Evolutionary conservation across 2,329 filamentous ascomycete species (phyloP).

Genomic region (Microsporum ferrugineum): DNA sequence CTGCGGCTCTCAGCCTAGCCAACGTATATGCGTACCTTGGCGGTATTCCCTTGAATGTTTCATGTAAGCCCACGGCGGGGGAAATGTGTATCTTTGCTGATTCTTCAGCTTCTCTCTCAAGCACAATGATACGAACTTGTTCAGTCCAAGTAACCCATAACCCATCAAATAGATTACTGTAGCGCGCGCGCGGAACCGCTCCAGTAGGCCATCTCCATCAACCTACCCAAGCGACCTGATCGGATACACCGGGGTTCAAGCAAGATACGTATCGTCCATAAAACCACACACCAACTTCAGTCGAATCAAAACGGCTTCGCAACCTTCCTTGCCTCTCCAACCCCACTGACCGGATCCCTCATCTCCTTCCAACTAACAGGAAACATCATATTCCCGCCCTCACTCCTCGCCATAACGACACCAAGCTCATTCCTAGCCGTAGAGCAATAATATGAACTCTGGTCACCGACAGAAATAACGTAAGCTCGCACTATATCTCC

Average conservation of each 20-base stretch:
- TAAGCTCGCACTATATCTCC: conserved; percentile 82
- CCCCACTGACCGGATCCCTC: conserved; percentile 66
- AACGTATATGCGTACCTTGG: background rate
- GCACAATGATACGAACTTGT: background rate
- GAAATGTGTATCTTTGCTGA: background rate
- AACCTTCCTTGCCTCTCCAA: conserved; percentile 74
- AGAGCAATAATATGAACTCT: conserved; percentile 88
- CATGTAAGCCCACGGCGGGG: background rate
- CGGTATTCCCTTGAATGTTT: background rate
- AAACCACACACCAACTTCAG: background rate
- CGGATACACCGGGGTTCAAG: background rate
- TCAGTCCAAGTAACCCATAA: background rate
- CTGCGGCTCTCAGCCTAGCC: background rate
- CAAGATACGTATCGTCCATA: background rate
- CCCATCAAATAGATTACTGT: background rate
- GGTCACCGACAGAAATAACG: conserved; percentile 85
- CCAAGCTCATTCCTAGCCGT: conserved; percentile 86
- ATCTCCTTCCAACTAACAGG: conserved; percentile 95
- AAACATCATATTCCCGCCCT: conserved; percentile 79
- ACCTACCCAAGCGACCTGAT: background rate
- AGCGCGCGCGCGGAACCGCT: background rate
- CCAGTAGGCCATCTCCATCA: background rate
- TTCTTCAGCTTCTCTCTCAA: background rate
- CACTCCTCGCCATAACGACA: conserved; percentile 84
- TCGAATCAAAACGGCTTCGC: conserved; percentile 69